These are phyloP conservation scores for Nemania serpens DNA, from an alignment of 2,329 filamentous ascomycete species.

Conservation along the genomic window DNA sequence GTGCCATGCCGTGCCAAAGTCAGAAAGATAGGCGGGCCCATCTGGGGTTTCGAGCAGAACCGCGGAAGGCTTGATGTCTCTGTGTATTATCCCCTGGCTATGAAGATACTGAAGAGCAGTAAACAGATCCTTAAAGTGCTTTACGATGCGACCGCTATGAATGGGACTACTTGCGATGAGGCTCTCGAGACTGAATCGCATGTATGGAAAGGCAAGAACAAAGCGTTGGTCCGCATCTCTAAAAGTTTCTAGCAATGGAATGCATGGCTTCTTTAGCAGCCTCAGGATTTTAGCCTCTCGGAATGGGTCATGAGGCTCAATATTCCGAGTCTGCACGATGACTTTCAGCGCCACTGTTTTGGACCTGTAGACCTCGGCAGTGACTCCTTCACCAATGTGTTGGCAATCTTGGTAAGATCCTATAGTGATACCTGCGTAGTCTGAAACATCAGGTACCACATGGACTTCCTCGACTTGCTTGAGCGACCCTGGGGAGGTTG, in stretches of 20 bases:
- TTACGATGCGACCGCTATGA: slow-evolving; percentile 40
- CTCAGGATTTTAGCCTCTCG: slow-evolving; percentile 78
- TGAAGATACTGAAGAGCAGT: slow-evolving; percentile 74
- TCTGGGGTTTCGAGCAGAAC: slow-evolving; percentile 70
- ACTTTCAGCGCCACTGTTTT: slow-evolving; percentile 76
- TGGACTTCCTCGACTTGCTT: slow-evolving; percentile 22
- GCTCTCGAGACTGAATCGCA: slow-evolving; percentile 73
- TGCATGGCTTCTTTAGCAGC: slow-evolving; percentile 58
- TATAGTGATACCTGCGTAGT: slow-evolving; percentile 51
- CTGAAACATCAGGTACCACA: slow-evolving; percentile 15
- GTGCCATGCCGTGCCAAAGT: slow-evolving; percentile 93
- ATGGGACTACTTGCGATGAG: slow-evolving; percentile 61
- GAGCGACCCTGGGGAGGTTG: slow-evolving; percentile 36
- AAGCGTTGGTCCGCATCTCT: slow-evolving; percentile 71
- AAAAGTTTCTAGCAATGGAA: slow-evolving; percentile 76
- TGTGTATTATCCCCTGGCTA: slow-evolving; percentile 77
- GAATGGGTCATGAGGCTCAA: slow-evolving; percentile 80
- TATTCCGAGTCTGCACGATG: slow-evolving; percentile 72
- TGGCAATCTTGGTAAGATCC: slow-evolving; percentile 59
- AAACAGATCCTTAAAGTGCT: slow-evolving; percentile 70
- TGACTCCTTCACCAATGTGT: slow-evolving; percentile 69
- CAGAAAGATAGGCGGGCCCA: slow-evolving; percentile 78
- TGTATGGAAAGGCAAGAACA: slow-evolving; percentile 83
- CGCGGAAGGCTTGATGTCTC: slow-evolving; percentile 93
- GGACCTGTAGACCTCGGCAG: slow-evolving; percentile 81